Base-by-base conservation (phyloP, 352 stramenopile genomes). In the Thraustotheca clavata region DNA sequence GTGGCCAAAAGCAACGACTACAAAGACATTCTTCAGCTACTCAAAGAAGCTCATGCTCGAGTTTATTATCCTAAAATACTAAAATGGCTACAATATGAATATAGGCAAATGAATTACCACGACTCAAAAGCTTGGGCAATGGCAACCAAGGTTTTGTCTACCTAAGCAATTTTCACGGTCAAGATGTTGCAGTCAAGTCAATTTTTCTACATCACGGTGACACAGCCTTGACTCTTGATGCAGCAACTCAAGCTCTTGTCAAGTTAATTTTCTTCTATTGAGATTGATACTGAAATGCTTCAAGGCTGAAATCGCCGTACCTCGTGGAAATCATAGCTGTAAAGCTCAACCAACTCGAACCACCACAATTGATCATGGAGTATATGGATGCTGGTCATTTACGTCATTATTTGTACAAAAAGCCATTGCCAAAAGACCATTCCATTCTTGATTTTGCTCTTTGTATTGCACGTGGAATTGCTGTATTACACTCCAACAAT, bases 91-190 rank as follows among this genome's bases (percentile, higher is more conserved):
- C 43, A 14, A 35, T 31, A 4, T 24, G 27, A n/a, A 24, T 4
- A 2, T 7, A 52, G 43, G 43, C 43, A 24, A 52, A 14, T 31
- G 43, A 52, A 31, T 31, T 52, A 31, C 43, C 43, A 31, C 43
- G 43, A 2, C 43, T 52, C 3, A 24, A 52, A 9, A 52, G 16
- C 8, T 31, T 52, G 6, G 43, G 43, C 43, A 24, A 31, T 31
- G 43, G 43, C 43, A 24, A 52, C n/a, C 43, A 52, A 52, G 43
- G 43, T 31, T 52, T 52, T 24, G 43, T 52, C 11, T 52, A 52
- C n/a, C 43, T 9, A 9, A 52, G 43, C 43, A 52, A 24, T 11
- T 52, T 52, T 24, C 43, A 18, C 43, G 7, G 43, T 31, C 9
- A 52, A 3, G 9, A 2, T 1, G 43, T 52, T 7, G 43, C 43